Conservation (phyloP, 2,329 filamentous ascomycete species). For the Neonectria neomacrospora region DNA sequence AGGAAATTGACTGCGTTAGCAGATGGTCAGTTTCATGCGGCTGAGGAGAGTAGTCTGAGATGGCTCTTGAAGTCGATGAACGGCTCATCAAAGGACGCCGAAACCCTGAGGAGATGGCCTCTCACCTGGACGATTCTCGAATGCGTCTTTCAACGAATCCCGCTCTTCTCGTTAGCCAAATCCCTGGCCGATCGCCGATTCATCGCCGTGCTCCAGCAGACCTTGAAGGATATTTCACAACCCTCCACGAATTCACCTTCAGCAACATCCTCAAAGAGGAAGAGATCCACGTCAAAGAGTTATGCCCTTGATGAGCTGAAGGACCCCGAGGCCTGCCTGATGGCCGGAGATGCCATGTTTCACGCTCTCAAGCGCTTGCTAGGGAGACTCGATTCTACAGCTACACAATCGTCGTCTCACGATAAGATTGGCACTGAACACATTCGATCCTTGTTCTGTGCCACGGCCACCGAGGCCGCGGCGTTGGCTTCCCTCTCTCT, state of each 20-base stretch:
- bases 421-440: conserved; percentile 67
- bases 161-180: conserved; percentile 75
- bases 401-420: conserved; percentile 52
- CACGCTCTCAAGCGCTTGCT: conserved; percentile 59
- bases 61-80: conserved; percentile 73
- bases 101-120: conserved; percentile 65
- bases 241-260: conserved; percentile 43
- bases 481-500: conserved; percentile 59
- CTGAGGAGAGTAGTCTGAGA: conserved; percentile 68
- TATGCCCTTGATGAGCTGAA: conserved; percentile 57
- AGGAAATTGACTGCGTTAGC: conserved; percentile 56
- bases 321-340: conserved; percentile 54
- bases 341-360: conserved; percentile 61
- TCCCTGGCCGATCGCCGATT: conserved; percentile 78
- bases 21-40: conserved; percentile 59
- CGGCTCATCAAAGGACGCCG: conserved; percentile 57
- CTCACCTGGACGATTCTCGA: conserved; percentile 71
- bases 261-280: conserved; percentile 55
- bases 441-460: conserved; percentile 66
- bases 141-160: conserved; percentile 71
- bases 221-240: conserved; percentile 67
- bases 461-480: conserved; percentile 59
- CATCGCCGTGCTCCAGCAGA: conserved; percentile 71
- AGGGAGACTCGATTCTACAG: conserved; percentile 54
- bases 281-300: conserved; percentile 52